Evolutionary conservation across 768 basidiomycete species (phyloP).

Genomic region (Sarcomyxa edulis): DNA sequence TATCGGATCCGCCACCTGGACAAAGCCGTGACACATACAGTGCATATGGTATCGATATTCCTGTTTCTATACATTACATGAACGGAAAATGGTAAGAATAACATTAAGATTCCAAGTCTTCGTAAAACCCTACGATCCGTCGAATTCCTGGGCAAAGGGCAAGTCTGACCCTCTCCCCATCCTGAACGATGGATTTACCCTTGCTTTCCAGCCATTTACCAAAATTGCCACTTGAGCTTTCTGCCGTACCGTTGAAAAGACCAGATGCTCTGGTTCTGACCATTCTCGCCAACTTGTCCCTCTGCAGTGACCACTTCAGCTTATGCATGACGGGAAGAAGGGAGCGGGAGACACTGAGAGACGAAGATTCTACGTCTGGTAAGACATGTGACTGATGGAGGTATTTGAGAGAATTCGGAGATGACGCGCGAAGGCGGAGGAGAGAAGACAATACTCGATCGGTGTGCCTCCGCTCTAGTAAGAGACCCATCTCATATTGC

Average conservation of each 20-base stretch:
- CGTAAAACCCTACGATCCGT: constrained; percentile 57
- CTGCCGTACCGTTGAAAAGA: neutral
- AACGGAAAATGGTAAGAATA: no score
- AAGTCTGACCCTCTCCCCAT: constrained; percentile 61
- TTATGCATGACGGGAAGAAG: constrained; percentile 60
- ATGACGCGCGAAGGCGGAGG: constrained; percentile 41
- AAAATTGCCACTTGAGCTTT: constrained; percentile 20
- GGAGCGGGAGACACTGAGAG: constrained; percentile 48
- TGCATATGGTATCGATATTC: no score
- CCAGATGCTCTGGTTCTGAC: constrained; percentile 37
- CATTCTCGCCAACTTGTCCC: constrained; percentile 54
- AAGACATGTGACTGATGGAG: constrained; percentile 49
- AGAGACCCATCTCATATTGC: constrained; percentile 58
- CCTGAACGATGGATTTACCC: constrained; percentile 44
- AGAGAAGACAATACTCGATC: constrained; percentile 47
- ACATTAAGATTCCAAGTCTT: constrained; percentile 23
- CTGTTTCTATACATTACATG: no score
- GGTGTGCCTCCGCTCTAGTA: constrained; percentile 50
- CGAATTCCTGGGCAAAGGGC: constrained; percentile 64
- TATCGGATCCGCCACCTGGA: no score
- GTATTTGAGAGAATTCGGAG: constrained; percentile 30
- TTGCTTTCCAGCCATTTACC: constrained; percentile 54
- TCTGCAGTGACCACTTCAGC: constrained; percentile 68
- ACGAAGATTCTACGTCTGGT: constrained; percentile 61
- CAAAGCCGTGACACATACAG: no score